Evolutionary conservation across 208 protist genomes (phyloP), one percentile per base, ranked within the genome.

Genomic region (Sergeia podlipaevii): DNA sequence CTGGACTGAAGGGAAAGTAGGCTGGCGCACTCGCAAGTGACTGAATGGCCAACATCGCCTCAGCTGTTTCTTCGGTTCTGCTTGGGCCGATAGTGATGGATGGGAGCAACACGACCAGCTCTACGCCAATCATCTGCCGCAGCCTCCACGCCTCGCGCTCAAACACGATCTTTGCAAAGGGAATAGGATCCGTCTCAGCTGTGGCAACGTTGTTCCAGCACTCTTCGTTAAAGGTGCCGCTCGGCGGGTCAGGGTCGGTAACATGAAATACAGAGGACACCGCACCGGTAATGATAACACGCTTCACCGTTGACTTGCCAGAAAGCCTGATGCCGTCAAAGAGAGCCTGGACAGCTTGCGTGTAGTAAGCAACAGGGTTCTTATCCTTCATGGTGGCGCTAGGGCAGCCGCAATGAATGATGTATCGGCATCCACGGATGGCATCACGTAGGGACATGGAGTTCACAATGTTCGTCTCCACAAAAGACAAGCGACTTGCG

Each of bases 71-170:
- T 37, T 85, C 77, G 0, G 83, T 91, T 5, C 75, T 72, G 55
- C 89, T 93, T 4, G 85, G 89, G 27, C 89, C 89, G 50, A 96
- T 83, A 8, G 74, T 74, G 52, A 85, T 81, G 27, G 89, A 91
- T 5, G 89, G 89, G 15, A 96, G 74, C 46, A 96, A 55, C 21
- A 93, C 89, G 18, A 93, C 78, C 44, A 96, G 58, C 68, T 96
- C 85, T 39, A 96, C 82, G 0, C 89, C 89, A 53, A 93, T 60
- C 85, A 96, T 91, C 61, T 81, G 68, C n/a, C 84, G 72, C 46
- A 96, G 53, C 17, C 89, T 69, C 80, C 89, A 93, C 44, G 89
- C 89, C 60, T 96, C 85, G 15, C 80, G 77, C 69, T 96, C 89
- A 59, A 96, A 96, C 41, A 70, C 73, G 6, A 96, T 65, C 48